A percentile compares a stretch with the other conserved stretches of the same genome.
These are phyloP conservation scores for Viscum album DNA, from an alignment of 177 flowering plant species.

Conservation along the genomic window DNA sequence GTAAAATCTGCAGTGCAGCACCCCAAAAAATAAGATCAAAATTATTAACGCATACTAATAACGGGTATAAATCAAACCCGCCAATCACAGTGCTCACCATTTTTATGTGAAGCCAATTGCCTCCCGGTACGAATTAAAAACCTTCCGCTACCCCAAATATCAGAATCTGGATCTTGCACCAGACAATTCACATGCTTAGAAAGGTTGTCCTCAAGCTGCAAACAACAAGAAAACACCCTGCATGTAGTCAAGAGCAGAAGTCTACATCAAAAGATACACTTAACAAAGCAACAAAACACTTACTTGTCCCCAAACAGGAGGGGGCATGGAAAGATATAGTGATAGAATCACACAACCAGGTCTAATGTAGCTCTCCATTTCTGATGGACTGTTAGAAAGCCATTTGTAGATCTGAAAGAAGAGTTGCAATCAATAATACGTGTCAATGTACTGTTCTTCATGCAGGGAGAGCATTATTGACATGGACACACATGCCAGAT, in stretches of 20 bases:
- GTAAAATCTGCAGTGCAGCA: no score
- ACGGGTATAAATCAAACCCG: no score
- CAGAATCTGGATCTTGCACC: slow-evolving; percentile 36
- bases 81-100: slow-evolving; percentile 50
- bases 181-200: slow-evolving; percentile 16
- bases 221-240: slow-evolving; percentile 2
- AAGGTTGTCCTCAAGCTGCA: not conserved
- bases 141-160: slow-evolving; percentile 74
- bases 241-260: slow-evolving; percentile 21
- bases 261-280: not conserved
- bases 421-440: not conserved
- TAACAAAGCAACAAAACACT: slow-evolving; percentile 23
- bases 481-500: no score
- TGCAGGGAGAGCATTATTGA: no score
- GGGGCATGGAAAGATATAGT: slow-evolving; percentile 57
- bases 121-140: slow-evolving; percentile 51
- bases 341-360: slow-evolving; percentile 90
- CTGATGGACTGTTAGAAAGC: slow-evolving; percentile 82
- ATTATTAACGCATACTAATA: no score
- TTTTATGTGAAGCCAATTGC: slow-evolving; percentile 55
- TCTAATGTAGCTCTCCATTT: slow-evolving; percentile 90
- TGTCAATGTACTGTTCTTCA: no score
- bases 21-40: no score
- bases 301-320: slow-evolving; percentile 67
- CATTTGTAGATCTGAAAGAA: slow-evolving; percentile 57